Percentiles rank a stretch among this genome's conserved stretches.
phyloP scores from a whole-genome alignment of 1,284 basidiomycete species.

The Rhodofomes roseus region DNA sequence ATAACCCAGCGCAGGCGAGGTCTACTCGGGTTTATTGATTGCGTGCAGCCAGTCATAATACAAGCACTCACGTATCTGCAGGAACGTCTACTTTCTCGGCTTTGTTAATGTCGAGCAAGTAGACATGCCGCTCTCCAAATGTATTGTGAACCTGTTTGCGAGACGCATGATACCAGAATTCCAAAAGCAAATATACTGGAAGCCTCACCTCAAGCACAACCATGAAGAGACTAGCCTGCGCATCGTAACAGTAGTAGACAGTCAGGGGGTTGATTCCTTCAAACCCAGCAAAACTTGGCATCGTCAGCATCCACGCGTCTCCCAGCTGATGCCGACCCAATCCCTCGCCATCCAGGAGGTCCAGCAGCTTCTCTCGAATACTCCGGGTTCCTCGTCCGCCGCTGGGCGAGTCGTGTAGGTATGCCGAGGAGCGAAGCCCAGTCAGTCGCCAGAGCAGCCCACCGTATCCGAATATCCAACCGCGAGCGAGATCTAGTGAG shows the following conservation, averaged over 20 bases:
- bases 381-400: background rate
- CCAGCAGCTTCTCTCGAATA: constrained; percentile 40
- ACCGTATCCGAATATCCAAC: constrained; percentile 52
- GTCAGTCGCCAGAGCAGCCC: constrained; percentile 39
- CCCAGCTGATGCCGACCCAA: constrained; percentile 28
- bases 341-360: constrained; percentile 32
- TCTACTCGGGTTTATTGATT: constrained; percentile 23
- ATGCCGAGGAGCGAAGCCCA: constrained; percentile 44
- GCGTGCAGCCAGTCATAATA: background rate
- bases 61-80: constrained; percentile 33
- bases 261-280: constrained; percentile 77
- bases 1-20: constrained; percentile 73
- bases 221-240: constrained; percentile 36
- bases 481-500: constrained; percentile 45
- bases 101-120: constrained; percentile 48
- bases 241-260: constrained; percentile 66
- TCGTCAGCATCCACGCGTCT: constrained; percentile 71
- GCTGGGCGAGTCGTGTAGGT: constrained; percentile 36
- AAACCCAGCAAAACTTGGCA: constrained; percentile 67
- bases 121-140: constrained; percentile 69
- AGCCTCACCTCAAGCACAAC: constrained; percentile 53
- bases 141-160: constrained; percentile 70
- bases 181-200: background rate
- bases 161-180: background rate
- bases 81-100: constrained; percentile 24